Conservation (phyloP, 2,329 filamentous ascomycete species). For the Aspergillus terreus region DNA sequence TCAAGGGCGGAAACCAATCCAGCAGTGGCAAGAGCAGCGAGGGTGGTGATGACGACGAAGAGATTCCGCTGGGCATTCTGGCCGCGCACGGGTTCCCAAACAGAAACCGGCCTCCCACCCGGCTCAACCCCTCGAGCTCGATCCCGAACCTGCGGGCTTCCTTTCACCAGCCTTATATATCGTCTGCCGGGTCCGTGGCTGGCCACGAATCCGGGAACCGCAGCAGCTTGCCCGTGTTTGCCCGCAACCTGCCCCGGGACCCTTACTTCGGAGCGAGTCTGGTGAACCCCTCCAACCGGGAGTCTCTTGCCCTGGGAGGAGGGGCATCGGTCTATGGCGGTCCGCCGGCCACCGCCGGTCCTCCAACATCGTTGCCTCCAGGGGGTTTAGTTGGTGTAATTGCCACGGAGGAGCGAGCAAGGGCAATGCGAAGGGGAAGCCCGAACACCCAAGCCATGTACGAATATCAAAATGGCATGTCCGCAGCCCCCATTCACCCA, state of each 20-base stretch:
- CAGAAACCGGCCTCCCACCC: slow-evolving; percentile 70
- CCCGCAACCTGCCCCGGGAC: slow-evolving; percentile 75
- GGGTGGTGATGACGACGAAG: slow-evolving; percentile 77
- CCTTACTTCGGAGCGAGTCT: slow-evolving; percentile 79
- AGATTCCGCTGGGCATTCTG: slow-evolving; percentile 79
- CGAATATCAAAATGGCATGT: slow-evolving; percentile 31
- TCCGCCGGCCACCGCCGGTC: slow-evolving; percentile 27
- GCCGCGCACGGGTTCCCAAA: slow-evolving; percentile 85
- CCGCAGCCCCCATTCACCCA: slow-evolving; percentile 21
- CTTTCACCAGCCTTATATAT: slow-evolving; percentile 43
- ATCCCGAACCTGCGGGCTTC: slow-evolving; percentile 68
- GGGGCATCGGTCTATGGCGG: slow-evolving; percentile 46
- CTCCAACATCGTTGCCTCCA: slow-evolving; percentile 52
- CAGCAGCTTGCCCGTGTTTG: slow-evolving; percentile 71
- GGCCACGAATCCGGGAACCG: slow-evolving; percentile 39
- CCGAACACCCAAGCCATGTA: slow-evolving; percentile 61
- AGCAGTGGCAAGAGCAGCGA: slow-evolving; percentile 38
- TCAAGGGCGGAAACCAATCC: slow-evolving; percentile 35
- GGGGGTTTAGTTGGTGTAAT: slow-evolving; percentile 86
- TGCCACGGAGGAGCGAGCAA: slow-evolving; percentile 74
- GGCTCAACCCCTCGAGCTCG: slow-evolving; percentile 61
- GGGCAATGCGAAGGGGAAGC: slow-evolving; percentile 73
- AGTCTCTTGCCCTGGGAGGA: slow-evolving; percentile 68
- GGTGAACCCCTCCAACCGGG: slow-evolving; percentile 67
- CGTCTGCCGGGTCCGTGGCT: slow-evolving; percentile 56